A percentile compares a stretch with the other conserved stretches of the same genome.
Conservation (phyloP, 768 basidiomycete genomes). For the Astraeus odoratus region DNA sequence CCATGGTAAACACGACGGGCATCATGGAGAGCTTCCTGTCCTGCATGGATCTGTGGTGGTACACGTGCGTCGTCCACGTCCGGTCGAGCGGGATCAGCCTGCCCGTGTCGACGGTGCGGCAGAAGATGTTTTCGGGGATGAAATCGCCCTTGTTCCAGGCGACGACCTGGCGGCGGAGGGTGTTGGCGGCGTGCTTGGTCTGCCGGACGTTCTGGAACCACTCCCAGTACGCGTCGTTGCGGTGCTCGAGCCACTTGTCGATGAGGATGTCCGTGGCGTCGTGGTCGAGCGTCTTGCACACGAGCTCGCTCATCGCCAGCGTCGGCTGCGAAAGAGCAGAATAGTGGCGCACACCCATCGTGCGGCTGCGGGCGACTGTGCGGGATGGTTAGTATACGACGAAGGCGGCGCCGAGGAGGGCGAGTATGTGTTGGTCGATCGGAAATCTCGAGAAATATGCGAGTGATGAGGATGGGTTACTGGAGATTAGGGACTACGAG, state of each 20-base stretch:
- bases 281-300: slow-evolving; percentile 71
- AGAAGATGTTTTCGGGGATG: slow-evolving; percentile 73
- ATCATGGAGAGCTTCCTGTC: slow-evolving; percentile 70
- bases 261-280: slow-evolving; percentile 73
- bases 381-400: background rate
- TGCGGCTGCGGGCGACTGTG: background rate
- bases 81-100: slow-evolving; percentile 74
- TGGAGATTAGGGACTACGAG: background rate
- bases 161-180: slow-evolving; percentile 43
- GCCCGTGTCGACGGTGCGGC: slow-evolving; percentile 71
- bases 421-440: no score
- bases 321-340: slow-evolving; percentile 60
- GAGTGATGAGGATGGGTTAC: background rate
- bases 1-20: slow-evolving; percentile 79
- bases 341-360: slow-evolving; percentile 34
- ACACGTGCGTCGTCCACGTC: slow-evolving; percentile 78
- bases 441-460: no score
- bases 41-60: slow-evolving; percentile 69
- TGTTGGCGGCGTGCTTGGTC: slow-evolving; percentile 49
- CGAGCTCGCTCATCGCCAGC: slow-evolving; percentile 71
- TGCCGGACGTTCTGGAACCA: slow-evolving; percentile 71
- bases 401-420: no score
- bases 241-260: slow-evolving; percentile 79
- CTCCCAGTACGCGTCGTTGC: slow-evolving; percentile 67
- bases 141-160: slow-evolving; percentile 64